phyloP scores from a whole-genome alignment of 1,284 basidiomycete species.

The Leccinum subrobustum region DNA sequence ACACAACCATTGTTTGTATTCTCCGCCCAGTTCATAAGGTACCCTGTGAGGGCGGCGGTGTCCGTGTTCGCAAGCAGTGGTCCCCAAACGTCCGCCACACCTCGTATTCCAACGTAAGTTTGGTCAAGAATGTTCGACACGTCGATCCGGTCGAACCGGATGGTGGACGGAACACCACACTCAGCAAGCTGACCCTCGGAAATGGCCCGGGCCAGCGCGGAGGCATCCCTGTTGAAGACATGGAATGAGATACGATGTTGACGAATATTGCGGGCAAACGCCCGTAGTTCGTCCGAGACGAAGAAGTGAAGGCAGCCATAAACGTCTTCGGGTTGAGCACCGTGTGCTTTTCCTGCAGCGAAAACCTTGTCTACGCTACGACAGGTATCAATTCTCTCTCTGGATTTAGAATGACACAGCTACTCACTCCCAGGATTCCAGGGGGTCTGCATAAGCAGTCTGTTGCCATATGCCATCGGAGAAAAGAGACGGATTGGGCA shows the following conservation, averaged over 20 bases:
- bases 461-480: slow-evolving; percentile 36
- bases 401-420: background rate
- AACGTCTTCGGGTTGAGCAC: slow-evolving; percentile 40
- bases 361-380: slow-evolving; percentile 27
- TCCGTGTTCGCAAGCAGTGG: slow-evolving; percentile 32
- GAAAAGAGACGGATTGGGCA: slow-evolving; percentile 41
- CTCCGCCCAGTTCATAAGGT: slow-evolving; percentile 46
- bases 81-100: slow-evolving; percentile 36
- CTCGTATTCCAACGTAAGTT: slow-evolving; percentile 39
- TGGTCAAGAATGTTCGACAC: slow-evolving; percentile 45
- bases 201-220: slow-evolving; percentile 26
- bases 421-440: slow-evolving; percentile 44
- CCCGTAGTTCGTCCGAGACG: slow-evolving; percentile 37
- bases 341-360: slow-evolving; percentile 34
- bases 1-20: slow-evolving; percentile 14
- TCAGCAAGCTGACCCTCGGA: slow-evolving; percentile 1
- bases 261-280: slow-evolving; percentile 35
- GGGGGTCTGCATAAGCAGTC: slow-evolving; percentile 39
- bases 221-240: slow-evolving; percentile 30
- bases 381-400: slow-evolving; percentile 3
- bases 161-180: background rate
- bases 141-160: slow-evolving; percentile 42
- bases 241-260: slow-evolving; percentile 31
- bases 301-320: slow-evolving; percentile 49
- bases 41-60: slow-evolving; percentile 38